Evolutionary conservation across 2,329 filamentous ascomycete genomes (phyloP).

Genomic region (Colletotrichum zoysiae): DNA sequence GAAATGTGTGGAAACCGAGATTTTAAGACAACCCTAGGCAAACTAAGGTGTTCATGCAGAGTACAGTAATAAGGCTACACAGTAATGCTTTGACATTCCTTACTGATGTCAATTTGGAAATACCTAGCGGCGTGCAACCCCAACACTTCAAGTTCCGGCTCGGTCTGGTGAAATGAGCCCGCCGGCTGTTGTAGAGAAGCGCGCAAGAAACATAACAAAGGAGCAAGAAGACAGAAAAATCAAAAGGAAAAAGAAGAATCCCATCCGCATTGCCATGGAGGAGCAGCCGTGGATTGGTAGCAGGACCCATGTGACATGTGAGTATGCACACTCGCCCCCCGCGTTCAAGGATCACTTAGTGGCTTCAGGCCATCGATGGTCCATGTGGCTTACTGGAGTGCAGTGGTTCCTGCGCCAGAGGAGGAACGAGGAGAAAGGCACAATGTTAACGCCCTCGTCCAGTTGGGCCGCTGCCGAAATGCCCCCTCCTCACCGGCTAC

Average conservation of each 20-base stretch:
- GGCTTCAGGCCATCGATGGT: neutral
- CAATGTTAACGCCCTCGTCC: neutral
- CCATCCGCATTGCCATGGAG: neutral
- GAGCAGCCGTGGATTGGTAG: neutral
- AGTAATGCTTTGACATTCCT: neutral
- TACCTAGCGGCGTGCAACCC: neutral
- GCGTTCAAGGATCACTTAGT: neutral
- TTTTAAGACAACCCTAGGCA: neutral
- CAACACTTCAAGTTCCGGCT: neutral
- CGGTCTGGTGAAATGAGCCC: neutral
- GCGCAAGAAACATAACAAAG: neutral
- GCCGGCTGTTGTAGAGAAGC: neutral
- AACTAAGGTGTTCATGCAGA: rapidly evolving
- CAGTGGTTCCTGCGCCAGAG: neutral
- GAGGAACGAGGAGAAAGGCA: neutral
- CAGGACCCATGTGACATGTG: neutral
- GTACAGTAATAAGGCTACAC: too few species aligned
- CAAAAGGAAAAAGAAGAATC: neutral
- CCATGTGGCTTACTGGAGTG: neutral
- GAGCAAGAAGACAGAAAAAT: neutral
- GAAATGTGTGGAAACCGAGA: too few species aligned
- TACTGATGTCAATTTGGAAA: neutral
- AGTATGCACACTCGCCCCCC: too few species aligned
- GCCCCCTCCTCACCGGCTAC: neutral
- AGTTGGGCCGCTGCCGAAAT: neutral